phyloP scores from a whole-genome alignment of 2,329 filamentous ascomycete genomes.

The Apiospora rasikravindrae region DNA sequence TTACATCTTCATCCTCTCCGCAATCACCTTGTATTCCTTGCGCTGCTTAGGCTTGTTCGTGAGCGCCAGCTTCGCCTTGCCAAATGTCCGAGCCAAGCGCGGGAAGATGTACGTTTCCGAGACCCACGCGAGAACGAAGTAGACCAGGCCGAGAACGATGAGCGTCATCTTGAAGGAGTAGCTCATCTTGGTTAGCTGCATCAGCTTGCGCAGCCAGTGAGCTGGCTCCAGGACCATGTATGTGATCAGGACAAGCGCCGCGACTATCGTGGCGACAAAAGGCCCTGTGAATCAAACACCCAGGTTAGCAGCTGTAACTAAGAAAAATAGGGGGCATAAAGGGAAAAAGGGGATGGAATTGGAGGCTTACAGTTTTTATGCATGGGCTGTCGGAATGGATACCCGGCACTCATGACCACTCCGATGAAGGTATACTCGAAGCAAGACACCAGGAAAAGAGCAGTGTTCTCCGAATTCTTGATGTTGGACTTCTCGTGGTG shows the following conservation, averaged over 20 bases:
- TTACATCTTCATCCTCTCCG: constrained; percentile 65
- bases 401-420: constrained; percentile 87
- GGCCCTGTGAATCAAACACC: constrained; percentile 62
- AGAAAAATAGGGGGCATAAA: neutral
- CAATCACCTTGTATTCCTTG: constrained; percentile 85
- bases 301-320: neutral
- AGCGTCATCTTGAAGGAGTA: constrained; percentile 75
- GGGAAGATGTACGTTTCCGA: constrained; percentile 76
- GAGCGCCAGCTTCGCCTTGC: constrained; percentile 62
- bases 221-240: constrained; percentile 85
- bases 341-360: constrained; percentile 18
- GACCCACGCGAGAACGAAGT: constrained; percentile 71
- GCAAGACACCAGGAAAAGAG: constrained; percentile 86
- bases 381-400: constrained; percentile 84
- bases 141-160: constrained; percentile 70
- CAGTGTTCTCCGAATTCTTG: constrained; percentile 91
- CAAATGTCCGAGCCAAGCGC: constrained; percentile 69
- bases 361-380: constrained; percentile 72
- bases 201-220: constrained; percentile 70
- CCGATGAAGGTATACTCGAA: constrained; percentile 95
- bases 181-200: constrained; percentile 85
- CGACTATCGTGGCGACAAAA: constrained; percentile 77
- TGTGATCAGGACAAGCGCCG: constrained; percentile 68
- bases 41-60: constrained; percentile 72
- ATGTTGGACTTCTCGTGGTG: constrained; percentile 82